Evolutionary conservation across 1,284 basidiomycete genomes (phyloP).

Genomic region (Ceratobasidium sp.): DNA sequence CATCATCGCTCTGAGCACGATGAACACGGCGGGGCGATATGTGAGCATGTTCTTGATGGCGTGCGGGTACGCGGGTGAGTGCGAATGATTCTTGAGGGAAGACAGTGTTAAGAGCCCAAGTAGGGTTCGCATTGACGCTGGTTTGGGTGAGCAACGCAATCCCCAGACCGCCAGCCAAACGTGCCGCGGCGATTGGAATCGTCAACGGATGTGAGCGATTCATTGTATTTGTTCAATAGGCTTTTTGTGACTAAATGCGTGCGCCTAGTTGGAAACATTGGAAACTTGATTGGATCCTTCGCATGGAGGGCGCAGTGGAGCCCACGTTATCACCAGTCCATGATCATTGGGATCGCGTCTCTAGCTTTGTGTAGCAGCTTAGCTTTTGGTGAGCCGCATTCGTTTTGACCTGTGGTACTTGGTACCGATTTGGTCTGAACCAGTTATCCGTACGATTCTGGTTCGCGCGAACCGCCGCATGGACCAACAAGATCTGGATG

Average conservation of each 20-base stretch:
- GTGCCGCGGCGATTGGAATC: conserved; percentile 64
- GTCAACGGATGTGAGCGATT: conserved; percentile 57
- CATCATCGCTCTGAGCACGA: conserved; percentile 71
- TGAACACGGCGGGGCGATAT: conserved; percentile 69
- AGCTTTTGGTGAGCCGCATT: conserved; percentile 57
- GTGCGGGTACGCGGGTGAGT: conserved; percentile 66
- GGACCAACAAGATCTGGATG: conserved; percentile 62
- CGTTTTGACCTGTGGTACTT: conserved; percentile 40
- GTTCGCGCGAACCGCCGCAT: conserved; percentile 62
- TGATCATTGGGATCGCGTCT: conserved; percentile 63
- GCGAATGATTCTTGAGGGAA: background rate
- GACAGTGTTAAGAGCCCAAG: background rate
- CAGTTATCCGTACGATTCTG: conserved; percentile 65
- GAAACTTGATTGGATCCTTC: conserved; percentile 66
- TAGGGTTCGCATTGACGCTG: conserved; percentile 70
- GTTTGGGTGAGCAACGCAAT: conserved; percentile 71
- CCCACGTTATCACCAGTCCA: conserved; percentile 66
- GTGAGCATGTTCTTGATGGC: conserved; percentile 76
- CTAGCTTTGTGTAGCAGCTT: conserved; percentile 60
- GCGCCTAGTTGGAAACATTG: conserved; percentile 57
- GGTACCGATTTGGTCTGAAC: conserved; percentile 11
- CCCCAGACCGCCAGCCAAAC: conserved; percentile 73
- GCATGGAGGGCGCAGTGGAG: conserved; percentile 67
- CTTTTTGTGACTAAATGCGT: background rate
- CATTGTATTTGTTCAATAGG: background rate